These are phyloP conservation scores for Coccomyxa sp. DNA, from an alignment of 139 green algal species.

Conservation along the genomic window DNA sequence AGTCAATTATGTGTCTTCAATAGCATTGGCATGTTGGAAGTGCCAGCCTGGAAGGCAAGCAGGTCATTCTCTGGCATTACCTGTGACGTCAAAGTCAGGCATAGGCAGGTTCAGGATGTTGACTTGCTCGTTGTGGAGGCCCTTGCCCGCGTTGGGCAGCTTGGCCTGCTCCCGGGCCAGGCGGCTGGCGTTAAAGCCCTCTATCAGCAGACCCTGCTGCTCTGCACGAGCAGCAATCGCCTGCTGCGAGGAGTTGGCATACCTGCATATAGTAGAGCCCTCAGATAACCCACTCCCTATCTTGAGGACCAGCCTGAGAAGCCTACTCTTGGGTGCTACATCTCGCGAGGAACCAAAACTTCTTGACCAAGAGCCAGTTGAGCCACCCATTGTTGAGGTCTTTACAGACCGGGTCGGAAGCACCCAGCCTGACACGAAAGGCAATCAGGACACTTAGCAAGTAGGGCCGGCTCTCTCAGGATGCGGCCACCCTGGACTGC, in stretches of 20 bases:
- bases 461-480: neutral
- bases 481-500: neutral
- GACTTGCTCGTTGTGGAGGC: constrained; percentile 15
- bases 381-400: too few species aligned
- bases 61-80: neutral
- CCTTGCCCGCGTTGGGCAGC: neutral
- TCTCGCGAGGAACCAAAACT: neutral
- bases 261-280: neutral
- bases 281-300: neutral
- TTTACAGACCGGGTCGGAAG: too few species aligned
- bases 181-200: neutral
- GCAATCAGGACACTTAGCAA: neutral
- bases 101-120: constrained; percentile 42
- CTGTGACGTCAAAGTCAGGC: constrained; percentile 17
- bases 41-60: neutral
- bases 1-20: neutral
- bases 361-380: neutral
- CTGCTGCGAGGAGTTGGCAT: neutral
- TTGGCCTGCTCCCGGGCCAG: neutral
- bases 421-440: neutral
- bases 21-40: neutral
- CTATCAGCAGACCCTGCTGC: neutral
- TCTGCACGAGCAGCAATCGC: neutral
- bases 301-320: neutral
- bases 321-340: neutral